Evolutionary conservation across 495 filamentous ascomycete species (phyloP).

Genomic region (Staphylotrichum longicolle): DNA sequence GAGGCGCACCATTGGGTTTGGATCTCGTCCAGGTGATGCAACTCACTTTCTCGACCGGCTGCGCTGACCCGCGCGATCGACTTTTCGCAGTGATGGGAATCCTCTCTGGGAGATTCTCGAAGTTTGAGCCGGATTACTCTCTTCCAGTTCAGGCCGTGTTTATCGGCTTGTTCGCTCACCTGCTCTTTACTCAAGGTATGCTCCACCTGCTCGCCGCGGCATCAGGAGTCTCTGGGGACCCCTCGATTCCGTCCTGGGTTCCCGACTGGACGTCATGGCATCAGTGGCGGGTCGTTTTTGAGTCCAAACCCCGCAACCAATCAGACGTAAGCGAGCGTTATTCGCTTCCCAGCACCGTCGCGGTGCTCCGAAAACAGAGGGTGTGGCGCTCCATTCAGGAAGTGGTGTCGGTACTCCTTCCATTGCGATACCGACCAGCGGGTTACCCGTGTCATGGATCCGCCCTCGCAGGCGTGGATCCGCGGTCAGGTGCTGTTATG

Average conservation of each 20-base stretch:
- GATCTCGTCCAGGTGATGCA: neutral
- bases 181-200: neutral
- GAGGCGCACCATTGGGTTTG: neutral
- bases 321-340: too few species aligned
- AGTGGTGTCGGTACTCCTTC: neutral
- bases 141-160: conserved; percentile 1
- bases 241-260: conserved; percentile 1
- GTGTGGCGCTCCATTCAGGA: neutral
- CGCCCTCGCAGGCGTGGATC: too few species aligned
- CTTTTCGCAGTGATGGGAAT: neutral
- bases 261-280: neutral
- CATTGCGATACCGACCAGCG: neutral
- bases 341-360: too few species aligned
- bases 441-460: too few species aligned
- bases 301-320: too few species aligned
- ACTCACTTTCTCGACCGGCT: neutral
- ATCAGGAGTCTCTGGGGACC: neutral
- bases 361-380: too few species aligned
- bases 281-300: neutral
- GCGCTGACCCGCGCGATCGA: neutral
- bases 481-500: too few species aligned
- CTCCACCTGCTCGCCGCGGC: neutral
- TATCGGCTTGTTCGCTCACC: neutral
- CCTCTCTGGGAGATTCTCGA: neutral
- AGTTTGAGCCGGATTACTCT: neutral